Base-by-base conservation (phyloP, 1,284 basidiomycete genomes). In the Trametes pubescens region DNA sequence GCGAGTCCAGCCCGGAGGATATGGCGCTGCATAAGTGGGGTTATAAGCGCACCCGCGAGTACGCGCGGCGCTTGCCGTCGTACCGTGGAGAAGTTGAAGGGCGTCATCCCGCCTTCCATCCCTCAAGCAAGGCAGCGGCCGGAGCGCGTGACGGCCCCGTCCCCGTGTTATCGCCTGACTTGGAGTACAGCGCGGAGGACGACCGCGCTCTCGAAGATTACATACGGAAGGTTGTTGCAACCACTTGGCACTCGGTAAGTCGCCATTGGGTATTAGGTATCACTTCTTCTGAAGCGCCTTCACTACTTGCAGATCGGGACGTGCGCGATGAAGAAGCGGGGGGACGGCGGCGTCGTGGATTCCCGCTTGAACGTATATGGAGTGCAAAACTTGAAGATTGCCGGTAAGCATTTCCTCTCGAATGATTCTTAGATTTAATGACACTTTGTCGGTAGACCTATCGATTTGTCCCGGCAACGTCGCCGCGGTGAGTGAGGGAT, bases 331-430 rank as follows among this genome's bases (percentile, higher is more conserved):
- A 89, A 91, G 70, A 89, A 89, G 24, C 81, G 86, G 24, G 81
- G 84, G 53, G 74, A 89, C 69, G 90, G 90, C 40, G 92, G 92
- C 69, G 91, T 93, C 26, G 88, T 93, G 61, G 90, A 92, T 73
- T 74, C 76, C 4, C 82, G 85, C 53, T 81, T 92, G 60, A 89
- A 85, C 69, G 92, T 94, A 40, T 90, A 86, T 73, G 91, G 89
- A 43, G 86, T 89, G 5, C 72, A 81, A 69, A 89, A 89, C 75
- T 78, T 94, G 67, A 89, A 89, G 76, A 80, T 81, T 69, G 80
- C 84, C 10, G 72, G 71, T 73, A 43, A 14, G 66, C 53, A 22
- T n/a, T 13, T 13, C 3, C 35, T 47, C 55, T 24, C n/a, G 38
- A 22, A 24, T n/a, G 4, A 43, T n/a, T n/a, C 14, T 1, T 43